phyloP scores from a whole-genome alignment of 129 eudicot genomes.

The Daucus carota region DNA sequence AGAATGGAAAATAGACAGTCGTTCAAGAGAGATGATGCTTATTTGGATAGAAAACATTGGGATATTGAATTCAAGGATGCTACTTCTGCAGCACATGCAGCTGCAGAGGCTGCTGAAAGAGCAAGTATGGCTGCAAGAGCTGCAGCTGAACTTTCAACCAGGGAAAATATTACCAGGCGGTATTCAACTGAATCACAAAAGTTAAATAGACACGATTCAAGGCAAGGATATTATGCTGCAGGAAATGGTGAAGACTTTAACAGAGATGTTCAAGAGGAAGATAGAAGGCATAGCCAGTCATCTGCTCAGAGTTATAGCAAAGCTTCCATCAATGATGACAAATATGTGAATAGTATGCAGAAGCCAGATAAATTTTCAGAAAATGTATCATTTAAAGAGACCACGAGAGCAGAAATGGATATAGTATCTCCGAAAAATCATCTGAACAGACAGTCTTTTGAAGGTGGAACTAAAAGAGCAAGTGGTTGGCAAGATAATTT shows the following conservation, averaged over 20 bases:
- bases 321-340: slow-evolving; percentile 28
- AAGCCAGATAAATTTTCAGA: slow-evolving; percentile 24
- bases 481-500: slow-evolving; percentile 16
- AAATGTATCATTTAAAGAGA: slow-evolving; percentile 17
- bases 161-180: slow-evolving; percentile 28
- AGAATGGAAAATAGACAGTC: slow-evolving; percentile 30
- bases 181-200: slow-evolving; percentile 23
- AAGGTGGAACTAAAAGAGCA: slow-evolving; percentile 11
- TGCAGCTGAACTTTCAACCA: slow-evolving; percentile 71
- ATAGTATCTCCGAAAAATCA: slow-evolving; percentile 17
- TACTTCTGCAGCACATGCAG: slow-evolving; percentile 94
- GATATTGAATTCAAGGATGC: slow-evolving; percentile 87
- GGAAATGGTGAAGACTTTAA: slow-evolving; percentile 13
- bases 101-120: slow-evolving; percentile 89
- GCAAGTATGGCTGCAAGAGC: slow-evolving; percentile 96
- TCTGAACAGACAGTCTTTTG: slow-evolving; percentile 5
- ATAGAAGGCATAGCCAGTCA: slow-evolving; percentile 18
- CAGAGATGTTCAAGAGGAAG: slow-evolving; percentile 16
- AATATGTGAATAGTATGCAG: slow-evolving; percentile 14
- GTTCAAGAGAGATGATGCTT: slow-evolving; percentile 19
- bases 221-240: slow-evolving; percentile 13
- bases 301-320: slow-evolving; percentile 31
- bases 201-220: slow-evolving; percentile 7
- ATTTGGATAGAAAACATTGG: slow-evolving; percentile 35
- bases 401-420: slow-evolving; percentile 15